Evolutionary conservation across 2,329 filamentous ascomycete species (phyloP), one percentile per base, ranked within the genome.

Genomic region (Volutella citrinella): DNA sequence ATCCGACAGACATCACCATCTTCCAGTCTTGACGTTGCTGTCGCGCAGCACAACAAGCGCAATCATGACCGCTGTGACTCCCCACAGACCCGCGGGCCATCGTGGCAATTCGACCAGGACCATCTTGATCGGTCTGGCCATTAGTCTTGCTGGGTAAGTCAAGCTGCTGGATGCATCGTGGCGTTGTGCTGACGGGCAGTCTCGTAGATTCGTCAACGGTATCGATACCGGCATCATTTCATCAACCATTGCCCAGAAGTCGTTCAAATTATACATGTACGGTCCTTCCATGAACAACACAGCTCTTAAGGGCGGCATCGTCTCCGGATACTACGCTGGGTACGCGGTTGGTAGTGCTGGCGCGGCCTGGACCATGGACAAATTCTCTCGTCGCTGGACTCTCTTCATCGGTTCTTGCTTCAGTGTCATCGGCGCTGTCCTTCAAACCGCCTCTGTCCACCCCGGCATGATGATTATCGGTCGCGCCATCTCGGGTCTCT

Each of bases 401-500:
- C 9, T 40, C 8, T 30, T 40, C 5, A 23, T 40, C 5, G 38
- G 38, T 10, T 26, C 38, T 4, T n/a, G 11, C 6, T 22, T 32
- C 30, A 40, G 42, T 7, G 32, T 60, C 10, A 54, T 68, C 21
- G 66, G 66, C 2, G 63, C 64, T 5, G 52, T 57, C n/a, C 52
- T 69, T 6, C 66, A 70, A 33, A 61, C 63, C 8, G 56, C 55
- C 10, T 64, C 65, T 1, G 48, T 57, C 19, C 52, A 57, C 26
- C 49, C 66, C 11, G 52, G 61, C 2, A 66, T 66, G 56, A 51
- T 69, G 7, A 66, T 66, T 31, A 48, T 44, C 51, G 64, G 64
- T 3, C 56, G 67, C 18, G 60, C 63, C 10, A 49, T 69, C 34
- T 64, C 64, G n/a, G 66, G 66, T 2, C 38, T 69, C 9, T 59